Evolutionary conservation across 129 eudicot species (phyloP).

Genomic region (Flaveria robusta): DNA sequence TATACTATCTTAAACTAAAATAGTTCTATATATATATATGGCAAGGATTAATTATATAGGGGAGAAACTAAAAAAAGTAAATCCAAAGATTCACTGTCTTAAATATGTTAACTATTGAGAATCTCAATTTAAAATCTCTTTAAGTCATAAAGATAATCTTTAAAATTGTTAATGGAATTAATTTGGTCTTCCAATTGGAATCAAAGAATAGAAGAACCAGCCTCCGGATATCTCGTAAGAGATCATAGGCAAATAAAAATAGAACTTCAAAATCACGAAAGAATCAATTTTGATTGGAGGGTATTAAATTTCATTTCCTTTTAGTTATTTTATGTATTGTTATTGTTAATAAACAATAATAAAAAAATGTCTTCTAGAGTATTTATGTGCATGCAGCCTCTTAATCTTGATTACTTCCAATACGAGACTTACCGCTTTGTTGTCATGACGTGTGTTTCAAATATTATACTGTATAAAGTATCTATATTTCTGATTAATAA

Average conservation of each 20-base stretch:
- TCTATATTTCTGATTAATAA: too few species aligned
- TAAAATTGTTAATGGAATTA: neutral
- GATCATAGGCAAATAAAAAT: neutral
- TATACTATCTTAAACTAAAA: too few species aligned
- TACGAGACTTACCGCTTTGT: neutral
- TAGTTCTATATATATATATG: too few species aligned
- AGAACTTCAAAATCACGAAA: neutral
- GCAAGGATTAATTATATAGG: neutral
- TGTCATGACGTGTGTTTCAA: neutral
- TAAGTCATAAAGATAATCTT: neutral
- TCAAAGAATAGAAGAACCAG: neutral
- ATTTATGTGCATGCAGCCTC: neutral
- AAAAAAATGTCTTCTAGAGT: neutral
- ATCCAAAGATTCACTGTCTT: neutral
- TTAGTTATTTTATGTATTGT: neutral
- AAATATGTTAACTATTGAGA: constrained; percentile 8
- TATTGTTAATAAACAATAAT: neutral
- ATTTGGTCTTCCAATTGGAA: neutral
- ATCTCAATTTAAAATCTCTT: neutral
- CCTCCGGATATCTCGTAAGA: neutral
- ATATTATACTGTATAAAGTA: neutral
- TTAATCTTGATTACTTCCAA: constrained; percentile 2
- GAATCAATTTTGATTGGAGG: neutral
- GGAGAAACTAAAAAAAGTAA: neutral
- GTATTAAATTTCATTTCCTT: neutral